Conservation (phyloP, 371 early-diverging fungal species). For the Apophysomyces sp. region DNA sequence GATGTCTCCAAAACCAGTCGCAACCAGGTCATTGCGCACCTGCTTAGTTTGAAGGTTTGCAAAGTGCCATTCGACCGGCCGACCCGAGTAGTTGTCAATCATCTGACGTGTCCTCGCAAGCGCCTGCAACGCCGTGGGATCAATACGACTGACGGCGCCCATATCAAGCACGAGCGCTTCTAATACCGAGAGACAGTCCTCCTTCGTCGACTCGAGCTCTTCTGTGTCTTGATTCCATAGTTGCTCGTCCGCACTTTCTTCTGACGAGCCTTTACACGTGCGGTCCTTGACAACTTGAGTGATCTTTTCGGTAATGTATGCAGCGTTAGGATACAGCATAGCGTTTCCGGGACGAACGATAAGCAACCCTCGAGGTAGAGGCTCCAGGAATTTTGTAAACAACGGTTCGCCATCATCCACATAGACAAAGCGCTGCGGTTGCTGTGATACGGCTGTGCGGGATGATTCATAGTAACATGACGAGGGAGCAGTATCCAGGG, state of each 20-base stretch:
- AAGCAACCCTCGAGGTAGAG: slow-evolving; percentile 18
- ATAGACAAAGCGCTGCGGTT: slow-evolving; percentile 10
- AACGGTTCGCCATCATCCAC: slow-evolving; percentile 19
- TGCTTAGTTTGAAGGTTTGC: slow-evolving; percentile 1
- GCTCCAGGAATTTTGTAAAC: slow-evolving; percentile 5
- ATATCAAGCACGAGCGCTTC: slow-evolving; percentile 75
- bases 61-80: slow-evolving; percentile 30
- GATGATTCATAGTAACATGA: neutral
- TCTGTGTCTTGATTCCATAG: slow-evolving; percentile 3
- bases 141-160: slow-evolving; percentile 66
- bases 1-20: slow-evolving; percentile 5
- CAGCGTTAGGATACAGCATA: slow-evolving; percentile 22
- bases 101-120: slow-evolving; percentile 45
- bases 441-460: neutral
- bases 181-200: slow-evolving; percentile 39
- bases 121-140: slow-evolving; percentile 72
- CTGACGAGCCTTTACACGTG: slow-evolving; percentile 6
- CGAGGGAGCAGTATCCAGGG: neutral
- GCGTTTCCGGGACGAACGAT: slow-evolving; percentile 8
- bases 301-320: slow-evolving; percentile 12
- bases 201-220: neutral
- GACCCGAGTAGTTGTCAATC: slow-evolving; percentile 31
- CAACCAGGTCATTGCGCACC: slow-evolving; percentile 6
- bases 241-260: neutral
- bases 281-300: slow-evolving; percentile 5